phyloP scores from a whole-genome alignment of 2,329 filamentous ascomycete species.

The Zalaria sp. region DNA sequence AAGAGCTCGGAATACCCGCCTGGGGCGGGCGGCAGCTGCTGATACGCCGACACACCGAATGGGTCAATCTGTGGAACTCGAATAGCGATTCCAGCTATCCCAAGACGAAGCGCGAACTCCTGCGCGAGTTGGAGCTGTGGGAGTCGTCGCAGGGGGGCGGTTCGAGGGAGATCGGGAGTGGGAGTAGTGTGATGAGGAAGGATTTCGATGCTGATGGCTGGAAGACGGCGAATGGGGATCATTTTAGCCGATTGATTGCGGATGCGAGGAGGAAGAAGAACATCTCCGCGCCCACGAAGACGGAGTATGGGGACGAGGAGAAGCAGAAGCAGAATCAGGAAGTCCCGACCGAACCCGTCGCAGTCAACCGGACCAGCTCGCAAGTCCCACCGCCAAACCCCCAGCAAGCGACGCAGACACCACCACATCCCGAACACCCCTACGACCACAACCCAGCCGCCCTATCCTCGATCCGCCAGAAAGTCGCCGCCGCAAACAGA shows the following conservation, averaged over 20 bases:
- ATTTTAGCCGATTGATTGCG: slow-evolving; percentile 70
- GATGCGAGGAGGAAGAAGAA: slow-evolving; percentile 48
- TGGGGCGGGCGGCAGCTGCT: slow-evolving; percentile 55
- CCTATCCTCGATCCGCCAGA: slow-evolving; percentile 10
- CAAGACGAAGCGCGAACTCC: slow-evolving; percentile 53
- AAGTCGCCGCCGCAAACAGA: slow-evolving; percentile 12
- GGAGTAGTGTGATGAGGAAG: slow-evolving; percentile 56
- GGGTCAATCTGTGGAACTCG: slow-evolving; percentile 91
- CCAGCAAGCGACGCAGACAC: slow-evolving; percentile 2
- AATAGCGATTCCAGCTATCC: slow-evolving; percentile 78
- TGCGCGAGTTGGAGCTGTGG: slow-evolving; percentile 73
- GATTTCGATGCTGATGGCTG: slow-evolving; percentile 74
- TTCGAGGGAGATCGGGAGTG: slow-evolving; percentile 28
- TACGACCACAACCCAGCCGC: slow-evolving; percentile 14
- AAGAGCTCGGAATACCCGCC: slow-evolving; percentile 63
- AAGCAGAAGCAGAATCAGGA: slow-evolving; percentile 15
- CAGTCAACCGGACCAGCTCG: neutral
- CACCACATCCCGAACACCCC: slow-evolving; percentile 6
- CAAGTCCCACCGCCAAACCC: neutral
- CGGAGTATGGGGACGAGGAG: slow-evolving; percentile 15
- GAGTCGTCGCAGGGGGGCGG: slow-evolving; percentile 65
- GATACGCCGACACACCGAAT: slow-evolving; percentile 75
- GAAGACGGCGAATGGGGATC: slow-evolving; percentile 54
- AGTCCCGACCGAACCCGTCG: neutral
- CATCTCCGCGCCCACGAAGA: slow-evolving; percentile 9